phyloP scores from a whole-genome alignment of 345 rosid species.

The Iberis pinnata region DNA sequence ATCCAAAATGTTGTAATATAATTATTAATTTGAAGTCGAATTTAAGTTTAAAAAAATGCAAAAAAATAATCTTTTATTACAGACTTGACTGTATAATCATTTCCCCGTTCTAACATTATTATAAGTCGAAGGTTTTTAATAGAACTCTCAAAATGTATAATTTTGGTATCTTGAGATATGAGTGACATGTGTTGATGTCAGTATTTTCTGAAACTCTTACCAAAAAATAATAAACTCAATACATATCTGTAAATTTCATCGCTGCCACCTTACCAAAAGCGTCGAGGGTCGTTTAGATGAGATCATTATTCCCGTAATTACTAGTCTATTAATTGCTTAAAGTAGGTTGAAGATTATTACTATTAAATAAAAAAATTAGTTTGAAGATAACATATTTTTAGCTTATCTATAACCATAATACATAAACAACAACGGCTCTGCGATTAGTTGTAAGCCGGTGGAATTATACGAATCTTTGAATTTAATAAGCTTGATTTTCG shows the following conservation, averaged over 20 bases:
- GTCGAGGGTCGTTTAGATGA: constrained; percentile 14
- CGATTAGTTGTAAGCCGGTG: constrained; percentile 26
- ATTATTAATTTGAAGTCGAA: too few relatives aligned
- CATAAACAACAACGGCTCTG: constrained; percentile 2
- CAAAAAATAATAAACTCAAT: background rate
- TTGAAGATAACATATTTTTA: constrained; percentile 2
- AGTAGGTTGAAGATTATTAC: background rate
- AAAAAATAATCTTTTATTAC: too few relatives aligned
- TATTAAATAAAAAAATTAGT: background rate
- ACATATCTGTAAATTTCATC: background rate
- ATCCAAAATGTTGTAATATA: too few relatives aligned
- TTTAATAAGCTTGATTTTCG: constrained; percentile 24
- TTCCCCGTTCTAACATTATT: too few relatives aligned
- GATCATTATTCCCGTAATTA: constrained; percentile 10
- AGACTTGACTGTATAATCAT: too few relatives aligned
- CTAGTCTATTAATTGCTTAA: background rate
- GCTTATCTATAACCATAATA: background rate
- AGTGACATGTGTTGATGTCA: too few relatives aligned
- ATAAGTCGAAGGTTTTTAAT: too few relatives aligned
- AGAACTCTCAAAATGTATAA: too few relatives aligned
- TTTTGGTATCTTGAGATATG: too few relatives aligned
- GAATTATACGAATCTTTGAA: constrained; percentile 21
- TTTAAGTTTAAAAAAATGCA: too few relatives aligned
- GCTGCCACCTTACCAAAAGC: constrained; percentile 21
- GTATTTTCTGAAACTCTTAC: background rate